Conservation (phyloP, 768 basidiomycete species). For the Amanita subjunquillea region DNA sequence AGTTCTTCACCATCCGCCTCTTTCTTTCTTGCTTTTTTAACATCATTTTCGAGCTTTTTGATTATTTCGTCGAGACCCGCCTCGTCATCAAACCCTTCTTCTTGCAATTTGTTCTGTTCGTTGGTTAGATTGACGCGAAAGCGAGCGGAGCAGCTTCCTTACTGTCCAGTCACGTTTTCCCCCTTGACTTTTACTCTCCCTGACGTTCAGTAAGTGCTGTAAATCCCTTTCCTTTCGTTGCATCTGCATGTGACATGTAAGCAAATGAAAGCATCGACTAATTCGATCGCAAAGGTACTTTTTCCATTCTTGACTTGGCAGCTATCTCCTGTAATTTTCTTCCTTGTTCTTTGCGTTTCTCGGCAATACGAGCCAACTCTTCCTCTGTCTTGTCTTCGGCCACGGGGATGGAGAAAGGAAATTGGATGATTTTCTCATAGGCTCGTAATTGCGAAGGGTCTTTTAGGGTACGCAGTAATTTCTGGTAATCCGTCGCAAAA, state of each 20-base stretch:
- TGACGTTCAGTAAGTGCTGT: slow-evolving; percentile 50
- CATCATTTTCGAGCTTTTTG: slow-evolving; percentile 73
- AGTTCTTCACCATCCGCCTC: slow-evolving; percentile 68
- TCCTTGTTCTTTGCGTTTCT: slow-evolving; percentile 80
- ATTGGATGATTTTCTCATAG: slow-evolving; percentile 72
- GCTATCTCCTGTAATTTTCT: slow-evolving; percentile 86
- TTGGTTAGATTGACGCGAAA: background rate
- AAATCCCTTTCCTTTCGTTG: slow-evolving; percentile 70
- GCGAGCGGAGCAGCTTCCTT: slow-evolving; percentile 10
- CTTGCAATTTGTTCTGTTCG: slow-evolving; percentile 46
- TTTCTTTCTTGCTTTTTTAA: slow-evolving; percentile 75
- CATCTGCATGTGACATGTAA: slow-evolving; percentile 31
- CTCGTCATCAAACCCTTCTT: slow-evolving; percentile 71
- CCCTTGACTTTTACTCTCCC: slow-evolving; percentile 47
- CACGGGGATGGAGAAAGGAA: slow-evolving; percentile 62
- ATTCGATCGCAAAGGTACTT: slow-evolving; percentile 33
- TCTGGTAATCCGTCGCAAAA: slow-evolving; percentile 68
- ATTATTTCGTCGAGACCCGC: slow-evolving; percentile 70
- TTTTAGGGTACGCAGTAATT: slow-evolving; percentile 54
- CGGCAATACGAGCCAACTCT: slow-evolving; percentile 66
- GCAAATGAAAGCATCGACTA: background rate
- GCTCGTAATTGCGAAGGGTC: slow-evolving; percentile 56
- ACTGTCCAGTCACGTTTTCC: slow-evolving; percentile 74
- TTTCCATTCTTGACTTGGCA: slow-evolving; percentile 75
- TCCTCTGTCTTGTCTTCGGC: slow-evolving; percentile 87